Evolutionary conservation across 75 land plant genomes (phyloP), one percentile per base, ranked within the genome.

Genomic region (Isoetes taiwanensis): DNA sequence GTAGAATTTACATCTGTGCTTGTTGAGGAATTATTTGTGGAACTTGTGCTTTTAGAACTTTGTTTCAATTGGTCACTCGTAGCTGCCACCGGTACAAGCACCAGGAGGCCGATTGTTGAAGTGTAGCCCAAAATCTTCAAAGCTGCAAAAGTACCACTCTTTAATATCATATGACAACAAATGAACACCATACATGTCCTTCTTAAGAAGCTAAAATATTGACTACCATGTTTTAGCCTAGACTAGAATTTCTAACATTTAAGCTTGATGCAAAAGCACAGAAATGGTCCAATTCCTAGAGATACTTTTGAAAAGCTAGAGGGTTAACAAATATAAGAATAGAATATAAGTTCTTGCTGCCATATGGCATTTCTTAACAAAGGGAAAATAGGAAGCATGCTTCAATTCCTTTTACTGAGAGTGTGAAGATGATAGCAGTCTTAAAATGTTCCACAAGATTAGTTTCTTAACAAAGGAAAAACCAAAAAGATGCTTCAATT

Each of bases 31-130:
- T 9, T 9, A 14, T 14, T 32, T 65, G 31, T 54, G 65, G 35
- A 62, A 29, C 12, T 46, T 24, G 10, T 41, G 23, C 2, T 1
- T 32, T 39, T 37, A 0, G 10, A 26, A 1, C 21, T 35, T 6
- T 19, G 34, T 28, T 34, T 52, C 32, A 32, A 46, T 23, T 64
- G 43, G 14, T 54, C 11, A 54, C 77, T 82, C 8, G 83, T 83
- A 24, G 58, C 76, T 34, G 80, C 69, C 33, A 88, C 52, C 1
- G 98, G 88, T n/a, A 93, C 66, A 35, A 93, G 83, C 30, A 77
- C 67, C 0, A 83, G 95, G 0, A 91, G 68, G 41, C 86, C 75
- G 4, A 79, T 24, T 20, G 76, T 6, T 14, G 86, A 83, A 20
- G 89, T 68, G 25, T 78, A 41, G 0, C 67, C 66, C 56, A 86